These are phyloP conservation scores for Tolypocladium guangdongense DNA, from an alignment of 2,329 filamentous ascomycete species.

Conservation along the genomic window DNA sequence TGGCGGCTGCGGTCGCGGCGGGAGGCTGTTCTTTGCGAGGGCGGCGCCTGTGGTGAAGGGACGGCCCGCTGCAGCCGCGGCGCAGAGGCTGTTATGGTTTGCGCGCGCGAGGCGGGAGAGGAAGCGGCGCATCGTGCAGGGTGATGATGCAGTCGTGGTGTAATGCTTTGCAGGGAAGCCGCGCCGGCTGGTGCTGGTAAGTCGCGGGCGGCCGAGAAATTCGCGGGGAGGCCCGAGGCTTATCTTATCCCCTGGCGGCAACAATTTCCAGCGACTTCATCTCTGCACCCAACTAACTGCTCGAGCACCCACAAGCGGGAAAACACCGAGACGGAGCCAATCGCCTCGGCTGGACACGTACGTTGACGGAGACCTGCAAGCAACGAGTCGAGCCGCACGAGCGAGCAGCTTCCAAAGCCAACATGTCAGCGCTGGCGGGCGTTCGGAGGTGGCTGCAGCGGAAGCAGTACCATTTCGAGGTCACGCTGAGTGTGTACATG, in stretches of 20 bases:
- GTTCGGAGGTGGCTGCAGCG: conserved; percentile 79
- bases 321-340: not conserved
- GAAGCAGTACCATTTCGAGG: conserved; percentile 97
- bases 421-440: conserved; percentile 30
- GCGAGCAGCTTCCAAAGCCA: conserved; percentile 1
- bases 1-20: conserved; percentile 62
- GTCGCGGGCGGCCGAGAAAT: not conserved
- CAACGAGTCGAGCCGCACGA: not conserved
- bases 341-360: not conserved
- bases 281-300: too few species aligned
- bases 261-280: not conserved
- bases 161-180: too few species aligned
- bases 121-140: not conserved
- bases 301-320: too few species aligned
- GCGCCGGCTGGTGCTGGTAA: too few species aligned
- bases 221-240: not conserved
- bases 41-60: conserved; percentile 21
- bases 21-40: conserved; percentile 43
- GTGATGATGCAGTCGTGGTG: not conserved
- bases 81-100: not conserved
- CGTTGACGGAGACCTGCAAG: not conserved
- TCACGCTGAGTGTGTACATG: conserved; percentile 95
- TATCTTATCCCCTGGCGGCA: not conserved
- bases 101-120: not conserved
- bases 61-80: not conserved